Conservation (phyloP, 2,329 filamentous ascomycete genomes). For the Cercospora citrullina region DNA sequence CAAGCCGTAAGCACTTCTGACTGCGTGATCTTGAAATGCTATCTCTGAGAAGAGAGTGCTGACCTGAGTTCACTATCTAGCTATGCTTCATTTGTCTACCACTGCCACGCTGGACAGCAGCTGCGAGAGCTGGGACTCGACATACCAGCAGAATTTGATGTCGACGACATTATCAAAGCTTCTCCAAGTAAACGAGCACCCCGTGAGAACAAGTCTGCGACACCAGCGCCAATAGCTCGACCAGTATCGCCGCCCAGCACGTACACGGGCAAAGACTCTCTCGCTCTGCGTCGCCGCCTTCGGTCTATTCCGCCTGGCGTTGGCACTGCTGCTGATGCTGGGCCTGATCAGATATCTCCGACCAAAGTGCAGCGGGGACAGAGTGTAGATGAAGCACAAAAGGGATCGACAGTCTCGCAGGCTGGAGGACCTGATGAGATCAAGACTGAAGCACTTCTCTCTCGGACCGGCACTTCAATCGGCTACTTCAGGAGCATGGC, state of each 20-base stretch:
- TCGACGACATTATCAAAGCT: slow-evolving; percentile 12
- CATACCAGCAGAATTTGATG: slow-evolving; percentile 1
- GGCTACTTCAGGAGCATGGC: not conserved
- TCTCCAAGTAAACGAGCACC: slow-evolving; percentile 8
- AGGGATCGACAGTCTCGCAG: slow-evolving; percentile 4
- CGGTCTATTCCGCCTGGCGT: not conserved
- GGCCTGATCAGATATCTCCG: not conserved
- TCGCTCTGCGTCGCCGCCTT: slow-evolving; percentile 4
- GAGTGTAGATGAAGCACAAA: slow-evolving; percentile 4
- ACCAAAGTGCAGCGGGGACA: not conserved
- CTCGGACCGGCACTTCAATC: not conserved
- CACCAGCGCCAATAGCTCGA: slow-evolving; percentile 7
- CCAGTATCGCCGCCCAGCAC: slow-evolving; percentile 5
- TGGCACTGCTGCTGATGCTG: not conserved
- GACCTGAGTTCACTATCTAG: not conserved
- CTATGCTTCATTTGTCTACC: slow-evolving; percentile 48
- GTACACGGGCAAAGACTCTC: slow-evolving; percentile 12
- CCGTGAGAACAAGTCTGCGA: not conserved
- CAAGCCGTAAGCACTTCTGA: slow-evolving; percentile 35
- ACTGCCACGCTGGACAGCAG: slow-evolving; percentile 23
- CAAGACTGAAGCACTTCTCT: not conserved
- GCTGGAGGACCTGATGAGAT: not conserved
- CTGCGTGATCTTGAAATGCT: not conserved
- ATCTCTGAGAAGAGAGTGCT: not conserved
- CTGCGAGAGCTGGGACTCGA: slow-evolving; percentile 9